These are phyloP conservation scores for Leptographium wingfieldii DNA, from an alignment of 2,329 filamentous ascomycete species.

Conservation along the genomic window DNA sequence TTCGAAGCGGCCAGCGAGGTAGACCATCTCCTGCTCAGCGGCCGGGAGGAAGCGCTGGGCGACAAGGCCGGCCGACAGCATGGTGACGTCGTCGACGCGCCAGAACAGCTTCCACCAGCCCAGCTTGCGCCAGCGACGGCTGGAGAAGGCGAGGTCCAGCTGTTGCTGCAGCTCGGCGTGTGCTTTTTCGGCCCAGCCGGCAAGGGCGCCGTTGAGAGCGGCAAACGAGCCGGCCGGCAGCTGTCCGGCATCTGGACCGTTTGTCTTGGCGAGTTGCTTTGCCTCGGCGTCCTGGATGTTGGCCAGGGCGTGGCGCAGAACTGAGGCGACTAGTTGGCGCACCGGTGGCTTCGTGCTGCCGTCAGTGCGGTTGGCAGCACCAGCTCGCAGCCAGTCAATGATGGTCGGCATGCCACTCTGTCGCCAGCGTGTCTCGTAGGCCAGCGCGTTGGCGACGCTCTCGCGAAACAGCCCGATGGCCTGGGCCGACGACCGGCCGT, in stretches of 20 bases:
- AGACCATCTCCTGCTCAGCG: conserved; percentile 73
- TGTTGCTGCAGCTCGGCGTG: conserved; percentile 74
- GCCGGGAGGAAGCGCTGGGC: conserved; percentile 62
- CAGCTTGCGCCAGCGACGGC: conserved; percentile 65
- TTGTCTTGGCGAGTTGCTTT: conserved; percentile 10
- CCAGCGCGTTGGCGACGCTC: conserved; percentile 54
- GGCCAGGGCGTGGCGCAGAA: conserved; percentile 43
- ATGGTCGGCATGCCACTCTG: conserved; percentile 55
- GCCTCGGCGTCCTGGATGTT: conserved; percentile 39
- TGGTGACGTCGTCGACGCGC: conserved; percentile 82
- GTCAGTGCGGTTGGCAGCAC: conserved; percentile 25
- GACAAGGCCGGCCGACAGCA: conserved; percentile 70
- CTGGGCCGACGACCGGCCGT: conserved; percentile 47
- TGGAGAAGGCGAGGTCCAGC: conserved; percentile 64
- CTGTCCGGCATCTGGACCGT: neutral
- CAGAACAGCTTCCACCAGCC: conserved; percentile 94
- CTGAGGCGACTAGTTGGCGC: conserved; percentile 50
- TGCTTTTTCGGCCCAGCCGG: conserved; percentile 63
- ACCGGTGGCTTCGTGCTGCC: conserved; percentile 52
- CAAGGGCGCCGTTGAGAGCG: conserved; percentile 46
- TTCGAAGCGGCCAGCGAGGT: conserved; percentile 54
- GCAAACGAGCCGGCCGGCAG: conserved; percentile 19
- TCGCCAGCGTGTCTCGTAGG: conserved; percentile 65
- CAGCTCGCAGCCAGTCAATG: conserved; percentile 50
- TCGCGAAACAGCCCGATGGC: conserved; percentile 57